Percentiles rank a stretch among this genome's conserved stretches.
These are phyloP conservation scores for Trichosporon sp. DNA, from an alignment of 1,284 basidiomycete genomes.

Conservation along the genomic window DNA sequence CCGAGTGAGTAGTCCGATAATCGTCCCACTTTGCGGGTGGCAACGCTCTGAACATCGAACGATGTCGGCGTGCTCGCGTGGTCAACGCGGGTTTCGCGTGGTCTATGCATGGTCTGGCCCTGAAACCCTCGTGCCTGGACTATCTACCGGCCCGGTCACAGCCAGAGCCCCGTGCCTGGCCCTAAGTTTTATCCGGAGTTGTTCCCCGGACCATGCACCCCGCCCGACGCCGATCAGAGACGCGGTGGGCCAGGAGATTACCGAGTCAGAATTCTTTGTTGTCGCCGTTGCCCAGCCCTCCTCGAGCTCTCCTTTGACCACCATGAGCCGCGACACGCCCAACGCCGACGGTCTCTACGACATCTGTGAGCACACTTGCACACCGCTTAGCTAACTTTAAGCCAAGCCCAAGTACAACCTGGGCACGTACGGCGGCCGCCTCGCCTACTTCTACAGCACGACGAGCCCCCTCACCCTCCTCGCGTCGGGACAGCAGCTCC, in stretches of 20 bases:
- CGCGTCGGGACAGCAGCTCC: constrained; percentile 44
- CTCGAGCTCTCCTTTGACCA: not conserved
- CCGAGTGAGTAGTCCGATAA: not conserved
- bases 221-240: too few species aligned
- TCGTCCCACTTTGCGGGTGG: not conserved
- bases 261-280: not conserved
- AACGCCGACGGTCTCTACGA: constrained; percentile 24
- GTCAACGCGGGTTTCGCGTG: not conserved
- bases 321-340: not conserved
- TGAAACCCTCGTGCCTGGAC: too few species aligned
- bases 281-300: not conserved
- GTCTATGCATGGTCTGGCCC: not conserved
- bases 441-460: constrained; percentile 52
- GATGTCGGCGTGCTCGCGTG: not conserved
- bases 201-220: not conserved
- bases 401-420: constrained; percentile 40
- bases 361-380: constrained; percentile 22
- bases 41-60: not conserved
- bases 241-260: too few species aligned
- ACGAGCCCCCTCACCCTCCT: constrained; percentile 54
- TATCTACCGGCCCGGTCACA: not conserved
- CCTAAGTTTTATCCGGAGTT: not conserved
- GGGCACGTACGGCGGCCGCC: constrained; percentile 47
- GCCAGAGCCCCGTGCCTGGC: not conserved
- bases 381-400: constrained; percentile 5